These are phyloP conservation scores for Dactylorhiza incarnata DNA, from an alignment of 106 monocot genomes.

Conservation along the genomic window DNA sequence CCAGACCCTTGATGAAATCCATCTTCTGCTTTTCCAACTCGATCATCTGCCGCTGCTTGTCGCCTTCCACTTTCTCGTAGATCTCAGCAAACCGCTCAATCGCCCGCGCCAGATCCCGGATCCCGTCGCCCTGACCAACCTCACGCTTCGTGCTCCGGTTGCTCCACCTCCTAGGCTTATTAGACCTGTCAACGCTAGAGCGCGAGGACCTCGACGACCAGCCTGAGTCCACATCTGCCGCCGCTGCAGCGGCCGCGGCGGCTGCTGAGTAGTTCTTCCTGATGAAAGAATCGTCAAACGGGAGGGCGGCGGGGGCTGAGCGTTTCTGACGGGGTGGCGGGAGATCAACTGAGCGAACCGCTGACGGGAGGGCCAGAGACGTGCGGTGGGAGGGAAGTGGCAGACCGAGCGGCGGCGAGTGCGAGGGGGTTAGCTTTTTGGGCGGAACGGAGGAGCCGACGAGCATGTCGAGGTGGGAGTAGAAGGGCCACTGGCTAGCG, in stretches of 20 bases:
- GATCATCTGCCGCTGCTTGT: constrained; percentile 69
- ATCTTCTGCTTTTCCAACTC: constrained; percentile 94
- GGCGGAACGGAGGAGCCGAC: constrained; percentile 29
- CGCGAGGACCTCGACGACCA: constrained; percentile 25
- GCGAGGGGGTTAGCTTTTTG: constrained; percentile 15
- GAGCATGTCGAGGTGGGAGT: constrained; percentile 43
- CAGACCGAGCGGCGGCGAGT: constrained; percentile 28
- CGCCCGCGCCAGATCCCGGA: constrained; percentile 55
- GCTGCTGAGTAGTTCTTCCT: constrained; percentile 18
- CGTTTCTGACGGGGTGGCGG: not conserved
- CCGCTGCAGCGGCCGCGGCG: constrained; percentile 27
- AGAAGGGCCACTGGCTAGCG: constrained; percentile 60
- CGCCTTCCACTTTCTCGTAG: constrained; percentile 74
- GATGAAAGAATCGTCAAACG: constrained; percentile 1
- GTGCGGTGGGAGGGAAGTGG: constrained; percentile 11
- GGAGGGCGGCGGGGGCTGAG: not conserved
- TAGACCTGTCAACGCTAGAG: constrained; percentile 17
- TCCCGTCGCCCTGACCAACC: constrained; percentile 30
- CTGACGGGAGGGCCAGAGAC: constrained; percentile 4
- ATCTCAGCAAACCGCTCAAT: constrained; percentile 63
- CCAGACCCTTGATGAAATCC: constrained; percentile 80
- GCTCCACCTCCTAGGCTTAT: constrained; percentile 15
- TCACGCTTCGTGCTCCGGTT: constrained; percentile 16
- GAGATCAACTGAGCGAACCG: not conserved
- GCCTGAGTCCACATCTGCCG: constrained; percentile 24